Percentiles rank a stretch among this genome's conserved stretches.
phyloP scores from a whole-genome alignment of 371 early-diverging fungal genomes.

The Mucor saturninus region DNA sequence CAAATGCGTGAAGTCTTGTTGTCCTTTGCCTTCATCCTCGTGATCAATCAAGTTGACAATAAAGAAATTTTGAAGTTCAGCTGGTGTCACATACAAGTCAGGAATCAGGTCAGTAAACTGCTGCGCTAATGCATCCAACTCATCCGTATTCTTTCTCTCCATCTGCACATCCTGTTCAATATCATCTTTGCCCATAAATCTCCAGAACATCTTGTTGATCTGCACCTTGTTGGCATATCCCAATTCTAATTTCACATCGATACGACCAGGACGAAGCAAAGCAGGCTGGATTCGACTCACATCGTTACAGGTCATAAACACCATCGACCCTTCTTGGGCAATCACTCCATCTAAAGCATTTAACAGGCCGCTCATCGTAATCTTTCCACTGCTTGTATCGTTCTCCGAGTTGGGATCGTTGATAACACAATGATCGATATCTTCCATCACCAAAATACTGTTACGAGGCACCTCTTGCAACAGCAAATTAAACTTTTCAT shows the following conservation, averaged over 20 bases:
- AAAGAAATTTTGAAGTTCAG: conserved; percentile 53
- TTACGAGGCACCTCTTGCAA: conserved; percentile 38
- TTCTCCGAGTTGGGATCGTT: conserved; percentile 26
- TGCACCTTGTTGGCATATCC: conserved; percentile 78
- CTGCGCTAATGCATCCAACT: conserved; percentile 7
- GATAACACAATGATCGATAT: conserved; percentile 53
- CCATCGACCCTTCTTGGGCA: conserved; percentile 85
- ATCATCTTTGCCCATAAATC: conserved; percentile 37
- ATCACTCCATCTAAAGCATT: conserved; percentile 96
- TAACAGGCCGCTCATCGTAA: conserved; percentile 90
- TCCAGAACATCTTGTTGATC: conserved; percentile 57
- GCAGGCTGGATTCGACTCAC: conserved; percentile 93
- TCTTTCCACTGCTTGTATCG: conserved; percentile 55
- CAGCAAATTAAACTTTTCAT: conserved; percentile 36
- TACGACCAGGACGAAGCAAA: conserved; percentile 94
- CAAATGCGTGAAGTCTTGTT: conserved; percentile 16
- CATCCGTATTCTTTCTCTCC: conserved; percentile 2
- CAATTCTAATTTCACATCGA: conserved; percentile 86
- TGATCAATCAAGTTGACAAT: conserved; percentile 35
- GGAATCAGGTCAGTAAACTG: conserved; percentile 34
- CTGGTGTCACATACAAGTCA: conserved; percentile 49
- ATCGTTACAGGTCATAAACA: conserved; percentile 97
- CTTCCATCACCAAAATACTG: conserved; percentile 51
- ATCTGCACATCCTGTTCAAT: background rate
- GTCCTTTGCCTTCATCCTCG: conserved; percentile 9